These are phyloP conservation scores for Geotrichum klebahnii DNA, from an alignment of 1,139 yeast species.

Conservation along the genomic window DNA sequence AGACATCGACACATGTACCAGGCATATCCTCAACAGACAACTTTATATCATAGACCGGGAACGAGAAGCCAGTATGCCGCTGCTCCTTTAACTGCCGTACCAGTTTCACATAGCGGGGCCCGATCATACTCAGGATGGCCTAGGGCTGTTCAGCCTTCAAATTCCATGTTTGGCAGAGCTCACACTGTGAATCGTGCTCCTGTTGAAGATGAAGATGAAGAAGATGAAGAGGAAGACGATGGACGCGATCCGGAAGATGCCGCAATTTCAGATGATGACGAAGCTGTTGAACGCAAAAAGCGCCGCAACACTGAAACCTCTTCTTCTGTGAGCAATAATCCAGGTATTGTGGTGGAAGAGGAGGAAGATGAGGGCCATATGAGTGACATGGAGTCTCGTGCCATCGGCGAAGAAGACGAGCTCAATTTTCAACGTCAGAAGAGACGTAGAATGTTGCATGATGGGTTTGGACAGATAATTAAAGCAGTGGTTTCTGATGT, in stretches of 20 bases:
- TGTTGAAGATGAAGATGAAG: slow-evolving; percentile 22
- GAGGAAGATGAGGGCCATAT: slow-evolving; percentile 22
- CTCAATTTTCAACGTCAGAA: slow-evolving; percentile 11
- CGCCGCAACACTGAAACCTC: slow-evolving; percentile 15
- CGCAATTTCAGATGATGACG: slow-evolving; percentile 32
- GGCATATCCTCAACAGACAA: background rate
- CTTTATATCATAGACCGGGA: slow-evolving; percentile 3
- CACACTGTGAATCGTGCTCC: background rate
- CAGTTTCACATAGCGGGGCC: slow-evolving; percentile 7
- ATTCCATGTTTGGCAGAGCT: background rate
- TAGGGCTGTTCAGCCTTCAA: background rate
- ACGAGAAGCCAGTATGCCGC: slow-evolving; percentile 3
- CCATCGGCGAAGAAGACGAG: slow-evolving; percentile 25
- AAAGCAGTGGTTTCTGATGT: too few species aligned
- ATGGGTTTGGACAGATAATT: background rate
- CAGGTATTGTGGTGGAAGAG: slow-evolving; percentile 1
- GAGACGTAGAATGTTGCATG: slow-evolving; percentile 2
- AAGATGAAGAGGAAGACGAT: slow-evolving; percentile 29
- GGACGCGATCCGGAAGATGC: slow-evolving; percentile 34
- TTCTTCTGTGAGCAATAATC: slow-evolving; percentile 2
- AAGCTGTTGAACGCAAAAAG: slow-evolving; percentile 12
- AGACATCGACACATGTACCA: background rate
- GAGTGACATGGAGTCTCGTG: slow-evolving; percentile 21
- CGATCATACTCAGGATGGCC: slow-evolving; percentile 13
- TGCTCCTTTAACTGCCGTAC: slow-evolving; percentile 14